Evolutionary conservation across 129 eudicot species (phyloP), one percentile per base, ranked within the genome.

Genomic region (Centaurea solstitialis): DNA sequence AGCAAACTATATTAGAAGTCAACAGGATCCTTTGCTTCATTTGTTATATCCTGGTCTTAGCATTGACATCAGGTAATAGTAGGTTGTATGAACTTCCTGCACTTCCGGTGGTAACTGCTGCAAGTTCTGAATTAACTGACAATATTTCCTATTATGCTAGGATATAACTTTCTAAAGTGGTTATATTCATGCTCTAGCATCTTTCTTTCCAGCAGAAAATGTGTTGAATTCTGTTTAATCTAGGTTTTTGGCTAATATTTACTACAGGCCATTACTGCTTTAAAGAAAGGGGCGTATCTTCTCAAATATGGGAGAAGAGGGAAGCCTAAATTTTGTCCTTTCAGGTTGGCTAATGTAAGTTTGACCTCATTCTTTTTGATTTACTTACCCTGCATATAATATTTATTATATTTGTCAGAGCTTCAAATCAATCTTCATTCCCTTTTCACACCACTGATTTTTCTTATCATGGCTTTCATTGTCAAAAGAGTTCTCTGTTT

Each of bases 231-330:
- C 35, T 66, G 73, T 76, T 77, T 76, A 81, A 71, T 76, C 65
- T 77, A 45, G 57, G 70, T 61, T 81, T 35, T 81, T 83, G 68
- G 68, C 70, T 86, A 61, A 79, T 81, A 64, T 90, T 81, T 72
- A 73, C 84, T 17, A 76, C 99, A 92, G 99, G 99, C 99, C 72
- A 89, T 95, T 78, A 95, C 97, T 85, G 98, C 99, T 78, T 89
- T 94, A 66, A 95, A 95, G 87, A 95, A 95, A 81, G 98, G 99
- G 28, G 98, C 99, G 22, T 82, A 80, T 87, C 85, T 95, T 76
- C 95, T 95, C 68, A 95, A 95, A 83, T 93, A 95, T 82, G 99
- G 98, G 83, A 91, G 99, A 84, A 91, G 99, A 73, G 99, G 98
- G 83, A 92, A 86, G 82, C 98, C 97, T 24, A 94, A 94, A 75